These are phyloP conservation scores for Imleria badia DNA, from an alignment of 768 basidiomycete genomes.

Conservation along the genomic window DNA sequence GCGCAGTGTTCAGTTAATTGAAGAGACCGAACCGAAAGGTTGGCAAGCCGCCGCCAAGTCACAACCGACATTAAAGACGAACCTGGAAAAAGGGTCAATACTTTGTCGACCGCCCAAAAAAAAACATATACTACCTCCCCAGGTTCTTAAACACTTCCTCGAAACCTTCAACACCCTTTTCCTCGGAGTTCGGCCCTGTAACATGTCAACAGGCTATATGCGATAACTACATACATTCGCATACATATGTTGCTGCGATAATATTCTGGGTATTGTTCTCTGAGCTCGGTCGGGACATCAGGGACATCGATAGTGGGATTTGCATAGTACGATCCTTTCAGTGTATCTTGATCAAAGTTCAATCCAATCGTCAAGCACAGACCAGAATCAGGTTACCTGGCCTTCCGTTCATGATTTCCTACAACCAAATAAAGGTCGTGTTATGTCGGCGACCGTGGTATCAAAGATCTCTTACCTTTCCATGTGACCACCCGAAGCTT, in stretches of 20 bases:
- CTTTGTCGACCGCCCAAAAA: neutral
- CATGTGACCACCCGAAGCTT: conserved; percentile 98
- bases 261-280: conserved; percentile 71
- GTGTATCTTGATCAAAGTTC: conserved; percentile 50
- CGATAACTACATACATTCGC: conserved; percentile 6
- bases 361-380: neutral
- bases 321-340: conserved; percentile 96
- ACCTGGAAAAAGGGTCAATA: conserved; percentile 39
- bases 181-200: conserved; percentile 63
- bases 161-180: conserved; percentile 68
- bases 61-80: conserved; percentile 81
- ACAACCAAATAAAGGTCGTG: neutral
- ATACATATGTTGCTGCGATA: conserved; percentile 88
- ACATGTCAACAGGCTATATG: neutral
- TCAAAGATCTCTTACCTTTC: conserved; percentile 58
- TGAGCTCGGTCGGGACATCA: conserved; percentile 56
- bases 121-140: conserved; percentile 48
- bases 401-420: conserved; percentile 97
- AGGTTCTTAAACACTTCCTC: conserved; percentile 87
- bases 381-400: conserved; percentile 48
- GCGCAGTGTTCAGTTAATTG: neutral
- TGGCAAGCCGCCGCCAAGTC: conserved; percentile 87
- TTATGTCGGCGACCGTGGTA: neutral
- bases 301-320: conserved; percentile 68
- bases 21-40: conserved; percentile 65